These are phyloP conservation scores for Suillus tomentosus DNA, from an alignment of 768 basidiomycete genomes.

Conservation along the genomic window DNA sequence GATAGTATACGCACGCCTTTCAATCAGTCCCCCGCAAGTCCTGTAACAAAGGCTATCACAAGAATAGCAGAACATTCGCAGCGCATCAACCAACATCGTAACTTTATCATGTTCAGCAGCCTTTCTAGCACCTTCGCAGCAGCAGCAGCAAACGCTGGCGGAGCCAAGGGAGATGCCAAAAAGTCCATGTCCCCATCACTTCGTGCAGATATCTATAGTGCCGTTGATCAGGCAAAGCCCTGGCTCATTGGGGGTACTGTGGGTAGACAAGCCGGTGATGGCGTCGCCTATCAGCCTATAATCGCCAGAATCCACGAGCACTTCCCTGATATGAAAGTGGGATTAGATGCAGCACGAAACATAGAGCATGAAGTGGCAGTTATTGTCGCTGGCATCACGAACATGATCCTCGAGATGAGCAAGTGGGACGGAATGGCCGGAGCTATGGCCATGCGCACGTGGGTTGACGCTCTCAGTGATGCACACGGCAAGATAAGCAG, in stretches of 20 bases:
- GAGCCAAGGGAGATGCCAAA: slow-evolving; percentile 31
- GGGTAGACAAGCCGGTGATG: slow-evolving; percentile 53
- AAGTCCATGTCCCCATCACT: slow-evolving; percentile 51
- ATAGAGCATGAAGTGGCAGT: slow-evolving; percentile 50
- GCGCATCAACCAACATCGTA: neutral
- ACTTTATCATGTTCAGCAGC: slow-evolving; percentile 47
- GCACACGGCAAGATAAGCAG: slow-evolving; percentile 39
- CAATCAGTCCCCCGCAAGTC: slow-evolving; percentile 1
- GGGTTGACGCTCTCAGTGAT: slow-evolving; percentile 50
- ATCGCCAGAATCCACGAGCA: slow-evolving; percentile 50
- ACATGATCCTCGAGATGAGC: slow-evolving; percentile 56
- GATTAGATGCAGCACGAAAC: slow-evolving; percentile 48
- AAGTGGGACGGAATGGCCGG: slow-evolving; percentile 59
- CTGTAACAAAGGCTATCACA: slow-evolving; percentile 2
- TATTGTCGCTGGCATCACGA: slow-evolving; percentile 54
- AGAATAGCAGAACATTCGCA: slow-evolving; percentile 4
- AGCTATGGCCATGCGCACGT: slow-evolving; percentile 57
- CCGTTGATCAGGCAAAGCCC: slow-evolving; percentile 47
- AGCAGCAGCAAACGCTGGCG: slow-evolving; percentile 27
- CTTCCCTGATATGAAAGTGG: slow-evolving; percentile 47
- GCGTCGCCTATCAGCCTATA: slow-evolving; percentile 49
- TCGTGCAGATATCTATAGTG: slow-evolving; percentile 51
- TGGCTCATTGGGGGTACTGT: slow-evolving; percentile 45
- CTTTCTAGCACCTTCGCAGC: slow-evolving; percentile 43
- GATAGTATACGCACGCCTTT: slow-evolving; percentile 4